A percentile compares a stretch with the other conserved stretches of the same genome.
Evolutionary conservation across 1,284 basidiomycete genomes (phyloP).

Genomic region (Prillingera fragicola): DNA sequence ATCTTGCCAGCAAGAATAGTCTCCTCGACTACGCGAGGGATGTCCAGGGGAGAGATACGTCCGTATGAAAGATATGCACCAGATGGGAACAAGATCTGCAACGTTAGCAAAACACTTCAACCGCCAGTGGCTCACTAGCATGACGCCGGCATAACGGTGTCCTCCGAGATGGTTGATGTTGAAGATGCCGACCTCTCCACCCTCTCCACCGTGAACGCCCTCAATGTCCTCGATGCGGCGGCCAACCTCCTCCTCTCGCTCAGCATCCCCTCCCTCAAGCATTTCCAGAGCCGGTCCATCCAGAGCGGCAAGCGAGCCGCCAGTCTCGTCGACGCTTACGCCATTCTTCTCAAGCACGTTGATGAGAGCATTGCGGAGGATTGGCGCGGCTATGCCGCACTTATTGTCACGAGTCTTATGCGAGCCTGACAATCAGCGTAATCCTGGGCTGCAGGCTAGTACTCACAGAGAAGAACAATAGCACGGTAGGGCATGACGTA

Average conservation of each 20-base stretch:
- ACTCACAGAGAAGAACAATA: conserved; percentile 73
- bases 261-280: conserved; percentile 54
- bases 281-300: conserved; percentile 53
- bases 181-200: conserved; percentile 64
- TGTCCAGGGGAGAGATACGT: conserved; percentile 82
- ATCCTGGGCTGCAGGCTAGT: conserved; percentile 4
- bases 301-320: conserved; percentile 53
- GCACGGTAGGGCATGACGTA: conserved; percentile 62
- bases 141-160: conserved; percentile 85
- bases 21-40: conserved; percentile 75
- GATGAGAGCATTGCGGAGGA: conserved; percentile 57
- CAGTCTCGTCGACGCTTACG: conserved; percentile 43
- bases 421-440: conserved; percentile 58
- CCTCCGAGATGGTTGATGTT: conserved; percentile 84
- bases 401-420: conserved; percentile 86
- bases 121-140: conserved; percentile 58
- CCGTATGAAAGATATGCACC: conserved; percentile 86
- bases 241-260: conserved; percentile 50
- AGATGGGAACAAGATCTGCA: conserved; percentile 74
- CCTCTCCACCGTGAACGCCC: conserved; percentile 50
- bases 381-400: conserved; percentile 76
- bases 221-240: conserved; percentile 51
- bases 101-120: conserved; percentile 1
- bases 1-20: conserved; percentile 79
- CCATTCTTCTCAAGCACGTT: conserved; percentile 37